Percentiles rank a stretch among this genome's conserved stretches.
Evolutionary conservation across 2,329 filamentous ascomycete species (phyloP).

Genomic region (Fusarium acutatum): DNA sequence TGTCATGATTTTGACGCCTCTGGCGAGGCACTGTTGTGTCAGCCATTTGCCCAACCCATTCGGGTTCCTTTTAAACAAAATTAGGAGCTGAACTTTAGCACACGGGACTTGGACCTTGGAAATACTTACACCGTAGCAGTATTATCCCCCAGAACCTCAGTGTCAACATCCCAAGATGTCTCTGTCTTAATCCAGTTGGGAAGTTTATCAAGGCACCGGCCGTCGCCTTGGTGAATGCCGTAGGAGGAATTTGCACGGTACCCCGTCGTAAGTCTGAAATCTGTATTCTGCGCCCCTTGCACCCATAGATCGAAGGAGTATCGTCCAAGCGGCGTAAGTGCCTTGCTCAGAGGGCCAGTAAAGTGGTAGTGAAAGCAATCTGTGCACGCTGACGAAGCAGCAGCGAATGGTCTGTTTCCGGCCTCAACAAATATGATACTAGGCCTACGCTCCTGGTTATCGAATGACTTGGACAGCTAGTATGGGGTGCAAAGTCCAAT

Average conservation of each 20-base stretch:
- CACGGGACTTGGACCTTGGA: accelerated
- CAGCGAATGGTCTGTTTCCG: accelerated
- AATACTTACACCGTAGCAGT: background rate
- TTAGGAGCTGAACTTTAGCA: background rate
- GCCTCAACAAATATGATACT: background rate
- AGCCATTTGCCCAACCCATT: background rate
- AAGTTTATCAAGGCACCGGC: background rate
- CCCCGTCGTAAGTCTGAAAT: background rate
- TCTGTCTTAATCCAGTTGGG: background rate
- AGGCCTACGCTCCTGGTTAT: background rate
- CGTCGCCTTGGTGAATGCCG: background rate
- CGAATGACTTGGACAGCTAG: background rate
- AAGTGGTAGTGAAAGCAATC: background rate
- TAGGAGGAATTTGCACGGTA: background rate
- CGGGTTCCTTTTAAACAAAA: background rate
- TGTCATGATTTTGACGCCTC: background rate
- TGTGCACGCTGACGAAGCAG: background rate
- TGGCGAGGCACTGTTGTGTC: background rate
- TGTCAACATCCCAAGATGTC: background rate
- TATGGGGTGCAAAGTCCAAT: background rate
- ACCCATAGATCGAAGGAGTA: background rate
- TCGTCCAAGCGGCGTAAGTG: background rate
- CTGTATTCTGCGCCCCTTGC: background rate
- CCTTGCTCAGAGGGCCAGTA: accelerated
- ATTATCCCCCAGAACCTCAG: accelerated